Conservation (phyloP, 371 early-diverging fungal species). For the Mucor velutinosus region DNA sequence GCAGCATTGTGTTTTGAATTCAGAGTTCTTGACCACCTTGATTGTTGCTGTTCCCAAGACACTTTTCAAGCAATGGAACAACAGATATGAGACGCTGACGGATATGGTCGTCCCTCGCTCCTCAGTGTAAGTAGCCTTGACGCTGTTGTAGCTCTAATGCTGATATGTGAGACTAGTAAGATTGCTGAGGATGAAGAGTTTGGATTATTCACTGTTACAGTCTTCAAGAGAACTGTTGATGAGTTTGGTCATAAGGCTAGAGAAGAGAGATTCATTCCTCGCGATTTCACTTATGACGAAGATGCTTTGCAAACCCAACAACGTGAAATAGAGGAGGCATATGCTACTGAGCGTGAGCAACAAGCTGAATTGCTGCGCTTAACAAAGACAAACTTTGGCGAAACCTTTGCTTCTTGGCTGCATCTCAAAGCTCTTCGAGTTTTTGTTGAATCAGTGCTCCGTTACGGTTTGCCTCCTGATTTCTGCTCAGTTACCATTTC, state of each 20-base stretch:
- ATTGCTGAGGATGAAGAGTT: constrained; percentile 94
- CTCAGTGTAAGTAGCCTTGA: constrained; percentile 61
- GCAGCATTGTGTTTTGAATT: constrained; percentile 88
- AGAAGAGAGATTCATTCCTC: constrained; percentile 89
- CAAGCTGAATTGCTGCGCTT: constrained; percentile 75
- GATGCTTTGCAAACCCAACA: constrained; percentile 75
- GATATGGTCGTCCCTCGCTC: constrained; percentile 97
- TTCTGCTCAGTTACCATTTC: constrained; percentile 85
- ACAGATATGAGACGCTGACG: constrained; percentile 86
- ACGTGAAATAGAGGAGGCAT: constrained; percentile 72
- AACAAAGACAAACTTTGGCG: constrained; percentile 92
- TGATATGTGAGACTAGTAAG: constrained; percentile 44
- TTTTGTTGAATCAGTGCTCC: constrained; percentile 95
- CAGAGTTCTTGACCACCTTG: constrained; percentile 90
- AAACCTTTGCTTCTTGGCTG: constrained; percentile 87
- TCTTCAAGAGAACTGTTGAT: constrained; percentile 86
- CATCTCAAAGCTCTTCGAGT: constrained; percentile 93
- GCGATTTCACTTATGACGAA: constrained; percentile 92
- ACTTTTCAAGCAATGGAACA: constrained; percentile 79
- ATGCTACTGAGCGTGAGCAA: constrained; percentile 79
- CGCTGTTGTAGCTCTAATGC: not conserved
- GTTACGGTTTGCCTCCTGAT: constrained; percentile 96
- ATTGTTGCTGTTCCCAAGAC: constrained; percentile 94
- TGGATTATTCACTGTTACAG: constrained; percentile 86
- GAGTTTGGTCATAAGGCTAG: constrained; percentile 89